These are phyloP conservation scores for Arthrobotrys iridis DNA, from an alignment of 2,329 filamentous ascomycete species.

Conservation along the genomic window DNA sequence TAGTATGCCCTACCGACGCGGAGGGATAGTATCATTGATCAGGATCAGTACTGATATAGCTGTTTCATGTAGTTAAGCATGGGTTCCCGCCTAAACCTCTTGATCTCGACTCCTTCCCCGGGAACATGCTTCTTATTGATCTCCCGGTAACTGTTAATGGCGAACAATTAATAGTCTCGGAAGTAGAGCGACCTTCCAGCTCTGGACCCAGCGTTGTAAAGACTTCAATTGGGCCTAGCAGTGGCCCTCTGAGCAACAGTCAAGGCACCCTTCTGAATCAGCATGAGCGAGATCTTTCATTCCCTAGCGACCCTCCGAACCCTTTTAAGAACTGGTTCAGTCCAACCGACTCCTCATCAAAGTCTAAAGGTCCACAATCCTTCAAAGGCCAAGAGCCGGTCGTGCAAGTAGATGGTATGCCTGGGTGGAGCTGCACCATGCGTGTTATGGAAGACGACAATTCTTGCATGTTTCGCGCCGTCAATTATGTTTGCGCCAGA, in stretches of 20 bases:
- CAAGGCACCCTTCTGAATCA: constrained; percentile 51
- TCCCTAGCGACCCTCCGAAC: constrained; percentile 29
- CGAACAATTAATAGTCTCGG: constrained; percentile 72
- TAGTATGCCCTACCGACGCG: constrained; percentile 10
- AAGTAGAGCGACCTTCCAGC: constrained; percentile 17
- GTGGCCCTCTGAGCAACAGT: constrained; percentile 53
- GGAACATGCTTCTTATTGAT: constrained; percentile 66
- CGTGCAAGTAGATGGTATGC: constrained; percentile 68
- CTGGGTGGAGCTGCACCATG: constrained; percentile 62
- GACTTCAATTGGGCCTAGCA: constrained; percentile 29
- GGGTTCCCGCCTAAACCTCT: constrained; percentile 82
- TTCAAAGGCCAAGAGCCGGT: constrained; percentile 70
- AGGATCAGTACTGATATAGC: background rate
- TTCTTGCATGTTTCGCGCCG: constrained; percentile 89
- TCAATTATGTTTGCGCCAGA: constrained; percentile 79
- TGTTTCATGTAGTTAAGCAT: constrained; percentile 71
- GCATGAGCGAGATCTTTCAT: constrained; percentile 44
- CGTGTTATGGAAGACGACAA: constrained; percentile 98
- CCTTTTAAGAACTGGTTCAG: constrained; percentile 52
- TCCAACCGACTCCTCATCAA: background rate
- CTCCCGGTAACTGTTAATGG: constrained; percentile 73
- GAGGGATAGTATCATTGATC: background rate
- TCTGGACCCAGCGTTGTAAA: constrained; percentile 30
- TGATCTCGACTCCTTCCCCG: constrained; percentile 63
- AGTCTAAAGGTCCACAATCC: constrained; percentile 27